phyloP scores from a whole-genome alignment of 768 basidiomycete genomes.

The Boletus coccyginus region DNA sequence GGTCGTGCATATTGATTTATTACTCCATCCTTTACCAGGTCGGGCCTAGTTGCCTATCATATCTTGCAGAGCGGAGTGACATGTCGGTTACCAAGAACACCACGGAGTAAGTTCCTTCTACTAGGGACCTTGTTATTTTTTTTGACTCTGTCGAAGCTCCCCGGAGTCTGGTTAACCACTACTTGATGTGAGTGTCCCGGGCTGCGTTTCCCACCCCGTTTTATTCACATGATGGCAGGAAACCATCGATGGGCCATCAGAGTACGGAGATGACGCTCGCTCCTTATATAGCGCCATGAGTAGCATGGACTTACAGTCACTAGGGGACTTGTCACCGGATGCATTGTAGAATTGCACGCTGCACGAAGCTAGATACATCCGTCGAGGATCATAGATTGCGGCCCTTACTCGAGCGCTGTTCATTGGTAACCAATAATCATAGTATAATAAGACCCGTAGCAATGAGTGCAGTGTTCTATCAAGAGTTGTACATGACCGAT shows the following conservation, averaged over 20 bases:
- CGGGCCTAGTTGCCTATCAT: slow-evolving; percentile 86
- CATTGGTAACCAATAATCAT: slow-evolving; percentile 21
- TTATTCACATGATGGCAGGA: slow-evolving; percentile 44
- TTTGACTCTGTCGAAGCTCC: slow-evolving; percentile 55
- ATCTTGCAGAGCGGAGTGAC: slow-evolving; percentile 87
- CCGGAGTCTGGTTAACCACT: slow-evolving; percentile 81
- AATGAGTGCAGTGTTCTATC: slow-evolving; percentile 37
- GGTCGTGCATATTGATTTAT: not conserved
- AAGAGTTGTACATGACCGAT: slow-evolving; percentile 34
- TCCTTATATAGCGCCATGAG: slow-evolving; percentile 63
- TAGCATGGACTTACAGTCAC: slow-evolving; percentile 49
- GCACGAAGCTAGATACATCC: not conserved
- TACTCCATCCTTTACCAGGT: slow-evolving; percentile 43
- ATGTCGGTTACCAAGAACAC: slow-evolving; percentile 91
- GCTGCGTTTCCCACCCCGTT: not conserved
- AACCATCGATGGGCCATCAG: slow-evolving; percentile 68
- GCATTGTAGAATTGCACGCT: slow-evolving; percentile 44
- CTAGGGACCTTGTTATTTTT: not conserved
- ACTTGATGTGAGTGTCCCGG: slow-evolving; percentile 69
- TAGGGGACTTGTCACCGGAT: slow-evolving; percentile 71
- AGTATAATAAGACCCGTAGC: slow-evolving; percentile 30
- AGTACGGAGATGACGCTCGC: slow-evolving; percentile 67
- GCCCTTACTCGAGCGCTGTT: not conserved
- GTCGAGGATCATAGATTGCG: not conserved
- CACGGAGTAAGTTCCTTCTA: slow-evolving; percentile 64